Percentiles rank a stretch among this genome's conserved stretches.
phyloP scores from a whole-genome alignment of 176 grass and related monocot genomes.

The Metroxylon sagu region DNA sequence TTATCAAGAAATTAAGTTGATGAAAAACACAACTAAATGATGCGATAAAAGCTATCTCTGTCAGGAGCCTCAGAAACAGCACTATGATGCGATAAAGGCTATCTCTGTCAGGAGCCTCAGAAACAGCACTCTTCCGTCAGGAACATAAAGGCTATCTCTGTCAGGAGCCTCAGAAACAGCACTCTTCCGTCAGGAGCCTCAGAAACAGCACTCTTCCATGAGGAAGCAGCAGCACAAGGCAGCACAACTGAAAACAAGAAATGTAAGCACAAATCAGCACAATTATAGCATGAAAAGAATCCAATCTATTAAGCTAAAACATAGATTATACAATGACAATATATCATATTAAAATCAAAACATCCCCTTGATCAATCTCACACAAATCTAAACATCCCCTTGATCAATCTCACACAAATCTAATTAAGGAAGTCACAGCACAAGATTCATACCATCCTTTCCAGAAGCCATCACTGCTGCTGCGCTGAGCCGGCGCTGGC shows the following conservation, averaged over 20 bases:
- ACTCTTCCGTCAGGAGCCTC: slow-evolving; percentile 58
- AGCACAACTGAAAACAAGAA: slow-evolving; percentile 34
- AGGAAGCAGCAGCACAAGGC: slow-evolving; percentile 64
- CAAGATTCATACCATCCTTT: slow-evolving; percentile 51
- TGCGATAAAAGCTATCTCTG: too few species aligned
- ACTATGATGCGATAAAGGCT: too few species aligned
- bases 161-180: slow-evolving; percentile 35
- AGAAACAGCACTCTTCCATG: slow-evolving; percentile 68
- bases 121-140: too few species aligned
- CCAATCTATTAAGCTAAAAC: background rate
- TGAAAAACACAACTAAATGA: too few species aligned
- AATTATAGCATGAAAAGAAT: background rate
- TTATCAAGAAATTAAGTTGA: too few species aligned
- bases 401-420: background rate
- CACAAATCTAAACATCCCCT: background rate
- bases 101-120: too few species aligned
- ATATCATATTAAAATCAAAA: background rate
- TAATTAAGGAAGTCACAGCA: background rate
- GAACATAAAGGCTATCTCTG: background rate
- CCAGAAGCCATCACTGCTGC: slow-evolving; percentile 42
- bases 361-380: background rate
- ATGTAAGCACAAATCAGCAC: background rate
- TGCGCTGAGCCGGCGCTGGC: slow-evolving; percentile 7
- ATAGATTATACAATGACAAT: background rate
- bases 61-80: too few species aligned